phyloP scores from a whole-genome alignment of 1,284 basidiomycete species.

The Boletus calvinii region DNA sequence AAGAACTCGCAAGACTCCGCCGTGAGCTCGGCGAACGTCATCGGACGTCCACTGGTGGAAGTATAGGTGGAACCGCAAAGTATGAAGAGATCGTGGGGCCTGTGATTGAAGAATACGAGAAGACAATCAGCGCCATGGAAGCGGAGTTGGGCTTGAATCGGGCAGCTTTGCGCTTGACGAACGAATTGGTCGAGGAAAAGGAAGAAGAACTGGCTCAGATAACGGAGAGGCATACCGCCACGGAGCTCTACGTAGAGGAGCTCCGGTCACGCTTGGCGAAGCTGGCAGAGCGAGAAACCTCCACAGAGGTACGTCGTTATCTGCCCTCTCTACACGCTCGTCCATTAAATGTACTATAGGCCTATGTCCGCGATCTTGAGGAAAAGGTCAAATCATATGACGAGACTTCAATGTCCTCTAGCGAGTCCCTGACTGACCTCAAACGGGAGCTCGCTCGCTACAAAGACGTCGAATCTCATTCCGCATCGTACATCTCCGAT shows the following conservation, averaged over 20 bases:
- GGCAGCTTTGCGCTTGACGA: slow-evolving; percentile 86
- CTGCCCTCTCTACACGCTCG: slow-evolving; percentile 9
- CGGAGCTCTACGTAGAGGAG: slow-evolving; percentile 85
- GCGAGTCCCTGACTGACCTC: slow-evolving; percentile 77
- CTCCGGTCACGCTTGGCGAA: slow-evolving; percentile 79
- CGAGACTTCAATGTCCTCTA: slow-evolving; percentile 73
- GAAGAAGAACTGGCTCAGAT: slow-evolving; percentile 73
- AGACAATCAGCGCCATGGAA: slow-evolving; percentile 94
- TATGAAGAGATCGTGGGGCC: slow-evolving; percentile 97
- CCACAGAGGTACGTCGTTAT: slow-evolving; percentile 70
- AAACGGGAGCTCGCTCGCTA: slow-evolving; percentile 79
- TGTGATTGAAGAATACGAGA: slow-evolving; percentile 98
- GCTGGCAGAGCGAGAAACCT: slow-evolving; percentile 83
- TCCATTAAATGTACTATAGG: slow-evolving; percentile 42
- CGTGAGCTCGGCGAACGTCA: slow-evolving; percentile 75
- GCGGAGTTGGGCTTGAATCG: slow-evolving; percentile 89
- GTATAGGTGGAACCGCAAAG: slow-evolving; percentile 69
- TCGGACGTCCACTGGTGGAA: slow-evolving; percentile 58
- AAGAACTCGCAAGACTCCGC: slow-evolving; percentile 79
- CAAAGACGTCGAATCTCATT: slow-evolving; percentile 74
- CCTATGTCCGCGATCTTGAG: slow-evolving; percentile 91
- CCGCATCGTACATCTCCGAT: slow-evolving; percentile 83
- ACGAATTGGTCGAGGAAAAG: slow-evolving; percentile 89
- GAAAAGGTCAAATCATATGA: slow-evolving; percentile 83
- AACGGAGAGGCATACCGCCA: slow-evolving; percentile 69